Evolutionary conservation across 169 alveolate species (phyloP).

Genomic region (Miamiensis avidus): DNA sequence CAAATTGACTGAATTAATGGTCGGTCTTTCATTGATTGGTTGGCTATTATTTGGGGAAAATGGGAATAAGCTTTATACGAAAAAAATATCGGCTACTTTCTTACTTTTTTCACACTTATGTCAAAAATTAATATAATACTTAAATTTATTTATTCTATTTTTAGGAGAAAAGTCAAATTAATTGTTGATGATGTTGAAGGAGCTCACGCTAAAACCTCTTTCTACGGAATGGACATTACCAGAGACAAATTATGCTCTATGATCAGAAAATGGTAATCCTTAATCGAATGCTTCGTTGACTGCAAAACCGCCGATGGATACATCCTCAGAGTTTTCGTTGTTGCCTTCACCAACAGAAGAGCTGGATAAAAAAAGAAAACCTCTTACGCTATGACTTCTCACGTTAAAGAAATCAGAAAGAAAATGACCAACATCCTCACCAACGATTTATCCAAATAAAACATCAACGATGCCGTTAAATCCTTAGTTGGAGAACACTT

Average conservation of each 20-base stretch:
- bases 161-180: conserved; percentile 73
- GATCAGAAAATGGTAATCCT: conserved; percentile 79
- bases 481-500: conserved; percentile 36
- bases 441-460: conserved; percentile 56
- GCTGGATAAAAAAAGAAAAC: conserved; percentile 67
- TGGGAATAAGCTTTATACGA: too few relatives aligned
- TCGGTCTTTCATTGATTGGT: too few relatives aligned
- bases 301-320: conserved; percentile 71
- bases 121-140: too few relatives aligned
- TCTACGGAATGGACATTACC: conserved; percentile 81
- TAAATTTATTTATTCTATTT: background rate
- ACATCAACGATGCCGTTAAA: conserved; percentile 61
- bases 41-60: too few relatives aligned
- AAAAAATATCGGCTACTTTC: too few relatives aligned
- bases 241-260: conserved; percentile 78
- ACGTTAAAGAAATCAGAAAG: conserved; percentile 76
- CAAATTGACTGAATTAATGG: too few relatives aligned
- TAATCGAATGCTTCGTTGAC: conserved; percentile 76
- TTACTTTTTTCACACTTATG: too few relatives aligned
- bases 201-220: conserved; percentile 65
- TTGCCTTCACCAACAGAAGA: conserved; percentile 75
- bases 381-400: conserved; percentile 69
- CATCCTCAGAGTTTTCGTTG: conserved; percentile 71
- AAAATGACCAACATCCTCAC: conserved; percentile 69
- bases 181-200: conserved; percentile 80